Evolutionary conservation across 1,284 basidiomycete species (phyloP), one percentile per base, ranked within the genome.

Genomic region (Pseudozyma sp.): DNA sequence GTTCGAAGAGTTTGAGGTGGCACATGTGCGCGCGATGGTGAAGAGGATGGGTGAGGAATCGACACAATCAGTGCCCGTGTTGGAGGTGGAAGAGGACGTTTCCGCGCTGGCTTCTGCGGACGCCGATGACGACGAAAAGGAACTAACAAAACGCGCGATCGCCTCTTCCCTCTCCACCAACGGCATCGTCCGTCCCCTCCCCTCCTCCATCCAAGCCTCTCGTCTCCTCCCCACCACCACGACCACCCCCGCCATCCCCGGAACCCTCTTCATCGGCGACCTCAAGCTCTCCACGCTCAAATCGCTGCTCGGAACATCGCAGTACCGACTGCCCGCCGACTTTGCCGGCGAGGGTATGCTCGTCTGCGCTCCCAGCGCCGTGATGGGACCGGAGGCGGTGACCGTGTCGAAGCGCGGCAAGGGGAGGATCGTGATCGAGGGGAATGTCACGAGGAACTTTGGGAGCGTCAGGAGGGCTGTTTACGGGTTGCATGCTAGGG

Each of bases 1-100:
- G 92, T 97, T 97, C 81, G 97, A 99, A 81, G 96, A 74, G 30
- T 74, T 69, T 52, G 71, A 74, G 40, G 62, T 74, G 13, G 62
- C 58, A 7, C 66, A 67, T 47, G 42, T 74, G 7, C 9, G 48
- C 5, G 71, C 57, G 7, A 4, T 39, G 17, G 46, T 69, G 6
- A 46, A 58, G 31, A n/a, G 49, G 13, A 13, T 34, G 8, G 42
- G 17, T 30, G 13, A 35, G 7, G 35, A 13, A 1, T 16, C 6
- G 7, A 9, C 7, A 31, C 31, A n/a, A 7, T 31, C 11, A 1
- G 51, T 64, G 14, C 51, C 70, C 6, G 48, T 68, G 10, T 37
- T 73, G 19, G 67, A 69, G 44, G 42, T 35, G 10, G 56, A 54
- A 8, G 56, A 54, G 7, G 44, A 16, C 16, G 29, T 43, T 5